Evolutionary conservation across 352 stramenopile species (phyloP), one percentile per base, ranked within the genome.

Genomic region (Phytopythium cucurbitacearum): DNA sequence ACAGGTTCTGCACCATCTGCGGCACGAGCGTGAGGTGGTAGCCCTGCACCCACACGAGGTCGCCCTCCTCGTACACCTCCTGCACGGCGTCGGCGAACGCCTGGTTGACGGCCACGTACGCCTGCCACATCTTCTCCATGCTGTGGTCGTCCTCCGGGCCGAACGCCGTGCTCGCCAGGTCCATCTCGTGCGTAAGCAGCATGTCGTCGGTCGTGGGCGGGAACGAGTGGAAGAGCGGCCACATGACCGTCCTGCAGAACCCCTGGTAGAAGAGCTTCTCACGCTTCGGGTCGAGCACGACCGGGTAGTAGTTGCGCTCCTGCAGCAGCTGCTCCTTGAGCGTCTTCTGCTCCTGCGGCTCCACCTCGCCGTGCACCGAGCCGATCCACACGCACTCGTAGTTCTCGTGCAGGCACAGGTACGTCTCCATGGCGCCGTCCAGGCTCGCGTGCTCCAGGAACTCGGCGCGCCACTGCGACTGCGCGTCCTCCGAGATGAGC

Each of bases 181-280:
- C 57, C 57, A 79, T 76, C 35, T 87, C 77, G 53, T 89, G 77
- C 42, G 78, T 68, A 5, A 64, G 69, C 43, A 92, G 65, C 56
- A 91, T 77, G 57, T 92, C 82, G 43, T 92, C 82, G 0, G 80
- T 89, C 7, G 82, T 91, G 3, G 82, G 82, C 36, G 82, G 80
- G 51, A 71, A 86, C 42, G 82, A 97, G 66, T 97, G 89, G 59
- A 96, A 96, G 3, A 97, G 60, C 37, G 89, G 89, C 89, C 89
- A 97, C 60, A 97, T 73, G 41, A 96, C 79, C 0, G 87, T 91
- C 64, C 96, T 95, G 73, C 86, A 96, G 53, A 93, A 97, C 12
- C 87, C 89, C 39, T 96, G 70, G 67, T 97, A 96, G 56, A 94
- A 97, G 48, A 95, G 64, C 33, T 78, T 71, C 56, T 95, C 85